These are phyloP conservation scores for Colletotrichum sp. DNA, from an alignment of 2,329 filamentous ascomycete species.

Conservation along the genomic window DNA sequence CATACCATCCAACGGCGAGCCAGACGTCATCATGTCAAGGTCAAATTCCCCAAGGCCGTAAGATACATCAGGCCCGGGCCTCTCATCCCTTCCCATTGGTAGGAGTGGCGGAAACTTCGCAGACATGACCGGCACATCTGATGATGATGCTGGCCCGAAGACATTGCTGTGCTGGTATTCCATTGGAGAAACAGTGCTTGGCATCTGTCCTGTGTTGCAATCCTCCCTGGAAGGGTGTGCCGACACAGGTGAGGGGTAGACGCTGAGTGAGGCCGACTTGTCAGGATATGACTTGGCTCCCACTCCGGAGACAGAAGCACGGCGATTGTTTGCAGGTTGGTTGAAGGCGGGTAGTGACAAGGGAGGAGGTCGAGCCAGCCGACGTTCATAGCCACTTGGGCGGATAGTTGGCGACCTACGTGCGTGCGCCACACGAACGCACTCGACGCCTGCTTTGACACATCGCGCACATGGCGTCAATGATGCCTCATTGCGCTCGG, in stretches of 20 bases:
- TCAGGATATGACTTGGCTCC: background rate
- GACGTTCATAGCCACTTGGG: background rate
- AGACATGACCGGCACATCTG: background rate
- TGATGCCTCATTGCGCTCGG: background rate
- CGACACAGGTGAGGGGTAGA: rapidly evolving
- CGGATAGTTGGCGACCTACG: background rate
- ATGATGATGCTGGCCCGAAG: background rate
- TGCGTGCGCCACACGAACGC: background rate
- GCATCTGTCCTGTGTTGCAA: background rate
- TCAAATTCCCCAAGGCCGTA: background rate
- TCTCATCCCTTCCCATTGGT: background rate
- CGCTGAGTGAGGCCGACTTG: background rate
- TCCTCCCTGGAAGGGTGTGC: background rate
- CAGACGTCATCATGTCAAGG: background rate
- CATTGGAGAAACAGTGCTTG: background rate
- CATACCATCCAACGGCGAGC: background rate
- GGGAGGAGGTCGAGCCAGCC: background rate
- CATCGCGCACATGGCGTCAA: background rate
- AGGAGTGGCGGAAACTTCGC: background rate
- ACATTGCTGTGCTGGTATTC: background rate
- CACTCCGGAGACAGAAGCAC: background rate
- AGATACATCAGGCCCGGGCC: background rate
- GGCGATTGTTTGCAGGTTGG: background rate
- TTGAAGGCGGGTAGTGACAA: background rate
- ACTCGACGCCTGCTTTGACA: background rate